A percentile compares a stretch with the other conserved stretches of the same genome.
phyloP scores from a whole-genome alignment of 805 yeast species.

The Yueomyces sinensis region DNA sequence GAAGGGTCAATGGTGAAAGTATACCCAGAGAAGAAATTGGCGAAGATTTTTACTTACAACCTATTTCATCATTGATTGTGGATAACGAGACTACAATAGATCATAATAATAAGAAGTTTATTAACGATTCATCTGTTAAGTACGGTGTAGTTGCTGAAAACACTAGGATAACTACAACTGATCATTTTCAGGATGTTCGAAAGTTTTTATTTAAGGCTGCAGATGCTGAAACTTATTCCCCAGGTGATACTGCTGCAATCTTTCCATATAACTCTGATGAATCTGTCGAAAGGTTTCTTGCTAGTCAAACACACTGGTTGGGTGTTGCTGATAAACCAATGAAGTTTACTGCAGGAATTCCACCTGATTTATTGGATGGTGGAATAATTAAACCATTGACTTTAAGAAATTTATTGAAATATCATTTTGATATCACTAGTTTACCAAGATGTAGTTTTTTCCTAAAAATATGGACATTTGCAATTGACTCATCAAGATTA shows the following conservation, averaged over 20 bases:
- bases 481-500: conserved; percentile 31
- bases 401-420: conserved; percentile 53
- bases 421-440: conserved; percentile 71
- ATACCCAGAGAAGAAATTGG: conserved; percentile 12
- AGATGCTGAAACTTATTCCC: conserved; percentile 27
- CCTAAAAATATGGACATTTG: conserved; percentile 59
- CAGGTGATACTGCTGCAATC: conserved; percentile 75
- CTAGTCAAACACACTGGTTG: conserved; percentile 57
- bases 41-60: conserved; percentile 15
- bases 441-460: conserved; percentile 83
- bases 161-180: conserved; percentile 46
- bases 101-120: background rate
- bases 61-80: conserved; percentile 14
- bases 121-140: conserved; percentile 6
- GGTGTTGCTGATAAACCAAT: conserved; percentile 48
- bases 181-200: conserved; percentile 88
- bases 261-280: conserved; percentile 59
- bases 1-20: conserved; percentile 12
- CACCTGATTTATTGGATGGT: conserved; percentile 33
- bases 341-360: conserved; percentile 16
- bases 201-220: conserved; percentile 32
- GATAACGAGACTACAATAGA: background rate
- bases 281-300: conserved; percentile 52
- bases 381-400: conserved; percentile 54
- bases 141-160: conserved; percentile 39